Evolutionary conservation across 129 eudicot genomes (phyloP), one percentile per base, ranked within the genome.

Genomic region (Deinandra increscens): DNA sequence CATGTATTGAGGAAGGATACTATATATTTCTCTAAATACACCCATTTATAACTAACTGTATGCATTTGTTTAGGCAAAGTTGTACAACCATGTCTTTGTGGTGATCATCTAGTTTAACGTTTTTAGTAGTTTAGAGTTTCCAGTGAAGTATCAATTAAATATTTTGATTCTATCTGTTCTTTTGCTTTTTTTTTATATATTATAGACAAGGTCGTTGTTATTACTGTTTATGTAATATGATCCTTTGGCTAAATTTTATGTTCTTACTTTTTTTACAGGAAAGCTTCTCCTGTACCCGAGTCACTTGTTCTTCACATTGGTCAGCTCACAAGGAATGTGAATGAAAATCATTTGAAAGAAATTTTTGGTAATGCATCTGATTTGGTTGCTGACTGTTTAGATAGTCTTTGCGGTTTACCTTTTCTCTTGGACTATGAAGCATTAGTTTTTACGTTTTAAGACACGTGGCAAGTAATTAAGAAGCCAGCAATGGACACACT

Each of bases 261-360:
- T 39, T 31, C n/a, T 26, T 43, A 33, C 5, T 18, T 48, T 66
- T 20, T 46, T 64, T 67, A 37, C 87, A 91, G 97, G 93, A 91
- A 91, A 81, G 71, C 80, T 37, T 86, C 97, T 64, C 88, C 97
- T 34, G 67, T 84, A 49, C 84, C 88, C 0, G 94, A 88, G 75
- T 88, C 97, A 1, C 93, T 84, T 77, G 96, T 84, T 77, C 91
- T 91, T 76, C 87, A 86, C 85, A 69, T 91, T 72, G 93, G 87
- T 49, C 93, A 88, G 78, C 96, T 93, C 64, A 93, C 90, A 37
- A 77, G 98, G 80, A 93, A 89, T 62, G 98, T 93, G 64, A 93
- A 89, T 59, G 98, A 93, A 74, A 86, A 85, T 65, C 98, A 93
- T 75, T 73, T 93, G 77, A 85, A 81, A 80, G 98, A 93, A 75